phyloP scores from a whole-genome alignment of 345 rosid genomes.

The Microcos paniculata region DNA sequence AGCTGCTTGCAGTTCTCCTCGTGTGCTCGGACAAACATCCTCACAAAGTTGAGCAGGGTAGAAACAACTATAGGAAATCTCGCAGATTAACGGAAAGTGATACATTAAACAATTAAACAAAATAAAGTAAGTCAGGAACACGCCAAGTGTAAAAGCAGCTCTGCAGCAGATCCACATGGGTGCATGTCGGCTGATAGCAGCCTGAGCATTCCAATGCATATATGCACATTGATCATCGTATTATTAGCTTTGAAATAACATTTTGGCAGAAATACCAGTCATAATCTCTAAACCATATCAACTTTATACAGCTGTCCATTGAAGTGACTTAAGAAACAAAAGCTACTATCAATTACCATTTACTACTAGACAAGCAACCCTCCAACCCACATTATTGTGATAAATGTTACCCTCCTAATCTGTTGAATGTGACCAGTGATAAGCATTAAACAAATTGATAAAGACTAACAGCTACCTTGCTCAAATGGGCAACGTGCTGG shows the following conservation, averaged over 20 bases:
- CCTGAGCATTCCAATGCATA: not conserved
- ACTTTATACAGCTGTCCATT: not conserved
- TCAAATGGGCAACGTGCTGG: slow-evolving; percentile 87
- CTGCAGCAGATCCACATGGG: not conserved
- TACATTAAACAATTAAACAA: slow-evolving; percentile 1
- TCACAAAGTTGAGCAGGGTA: slow-evolving; percentile 70
- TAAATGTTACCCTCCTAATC: too few species aligned
- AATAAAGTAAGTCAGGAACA: not conserved
- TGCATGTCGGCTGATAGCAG: slow-evolving; percentile 4
- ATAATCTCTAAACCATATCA: not conserved
- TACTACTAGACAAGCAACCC: too few species aligned
- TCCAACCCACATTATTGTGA: too few species aligned
- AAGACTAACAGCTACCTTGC: slow-evolving; percentile 53
- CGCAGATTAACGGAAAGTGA: slow-evolving; percentile 1
- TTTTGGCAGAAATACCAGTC: not conserved
- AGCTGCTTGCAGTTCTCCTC: slow-evolving; percentile 72
- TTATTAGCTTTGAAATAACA: not conserved
- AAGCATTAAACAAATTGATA: not conserved
- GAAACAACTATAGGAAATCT: slow-evolving; percentile 59
- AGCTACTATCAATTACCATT: not conserved
- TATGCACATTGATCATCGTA: not conserved
- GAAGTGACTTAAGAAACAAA: not conserved
- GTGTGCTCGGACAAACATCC: slow-evolving; percentile 73
- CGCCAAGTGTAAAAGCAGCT: not conserved
- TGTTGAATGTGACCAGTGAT: not conserved